These are phyloP conservation scores for Trametes hirsuta DNA, from an alignment of 1,284 basidiomycete species.

Conservation along the genomic window DNA sequence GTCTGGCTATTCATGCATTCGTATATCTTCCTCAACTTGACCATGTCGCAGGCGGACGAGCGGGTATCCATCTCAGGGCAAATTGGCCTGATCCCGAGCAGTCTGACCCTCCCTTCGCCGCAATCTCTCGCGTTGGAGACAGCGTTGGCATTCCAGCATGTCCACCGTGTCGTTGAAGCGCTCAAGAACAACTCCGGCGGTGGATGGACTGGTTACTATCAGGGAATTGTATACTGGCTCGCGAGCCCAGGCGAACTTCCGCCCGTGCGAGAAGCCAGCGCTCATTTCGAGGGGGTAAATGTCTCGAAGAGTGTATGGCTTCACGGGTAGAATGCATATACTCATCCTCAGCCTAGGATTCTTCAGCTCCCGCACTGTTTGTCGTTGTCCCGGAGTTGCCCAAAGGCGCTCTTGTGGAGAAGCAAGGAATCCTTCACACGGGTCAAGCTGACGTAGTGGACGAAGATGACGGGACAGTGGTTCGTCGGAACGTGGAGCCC, in stretches of 20 bases:
- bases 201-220: slow-evolving; percentile 65
- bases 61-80: slow-evolving; percentile 92
- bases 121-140: slow-evolving; percentile 64
- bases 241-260: slow-evolving; percentile 42
- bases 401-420: slow-evolving; percentile 74
- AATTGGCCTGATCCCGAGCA: slow-evolving; percentile 86
- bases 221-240: slow-evolving; percentile 72
- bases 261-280: slow-evolving; percentile 48
- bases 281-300: slow-evolving; percentile 34
- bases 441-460: slow-evolving; percentile 48
- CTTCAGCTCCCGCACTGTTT: slow-evolving; percentile 58
- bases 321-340: neutral
- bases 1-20: slow-evolving; percentile 28
- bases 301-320: neutral
- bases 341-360: slow-evolving; percentile 21
- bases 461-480: slow-evolving; percentile 52
- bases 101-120: slow-evolving; percentile 68
- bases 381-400: slow-evolving; percentile 75
- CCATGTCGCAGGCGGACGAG: slow-evolving; percentile 59
- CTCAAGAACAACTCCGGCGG: slow-evolving; percentile 57
- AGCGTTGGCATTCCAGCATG: slow-evolving; percentile 83
- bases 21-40: neutral
- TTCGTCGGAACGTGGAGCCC: slow-evolving; percentile 40
- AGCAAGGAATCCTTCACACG: slow-evolving; percentile 71
- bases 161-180: slow-evolving; percentile 66